These are phyloP conservation scores for Penicillium capsulatum DNA, from an alignment of 2,329 filamentous ascomycete species.

Conservation along the genomic window DNA sequence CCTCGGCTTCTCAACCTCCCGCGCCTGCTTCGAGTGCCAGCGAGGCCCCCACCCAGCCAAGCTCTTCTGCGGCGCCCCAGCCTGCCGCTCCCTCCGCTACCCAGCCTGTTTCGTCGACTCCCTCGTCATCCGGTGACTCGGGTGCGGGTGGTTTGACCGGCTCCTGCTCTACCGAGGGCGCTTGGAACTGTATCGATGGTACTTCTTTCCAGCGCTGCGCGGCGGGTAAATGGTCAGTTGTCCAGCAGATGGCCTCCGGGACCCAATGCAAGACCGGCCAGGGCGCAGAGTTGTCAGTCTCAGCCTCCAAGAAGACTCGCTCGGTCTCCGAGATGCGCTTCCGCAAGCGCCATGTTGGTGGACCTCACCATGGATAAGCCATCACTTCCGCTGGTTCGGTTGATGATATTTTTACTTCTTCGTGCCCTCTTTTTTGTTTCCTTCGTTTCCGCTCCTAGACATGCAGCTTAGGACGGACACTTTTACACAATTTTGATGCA, in stretches of 20 bases:
- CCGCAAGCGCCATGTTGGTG: conserved; percentile 23
- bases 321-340: conserved; percentile 27
- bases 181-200: conserved; percentile 57
- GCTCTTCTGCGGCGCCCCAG: conserved; percentile 1
- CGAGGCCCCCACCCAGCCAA: conserved; percentile 7
- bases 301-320: conserved; percentile 23
- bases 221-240: conserved; percentile 53
- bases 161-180: conserved; percentile 52
- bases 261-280: conserved; percentile 49
- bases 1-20: conserved; percentile 1
- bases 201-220: conserved; percentile 60
- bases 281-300: conserved; percentile 24
- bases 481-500: conserved; percentile 16
- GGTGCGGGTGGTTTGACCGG: conserved; percentile 39
- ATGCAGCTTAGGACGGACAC: conserved; percentile 5
- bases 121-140: conserved; percentile 18
- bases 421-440: conserved; percentile 1
- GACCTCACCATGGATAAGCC: conserved; percentile 22
- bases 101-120: conserved; percentile 4
- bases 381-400: conserved; percentile 20
- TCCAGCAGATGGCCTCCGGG: conserved; percentile 51
- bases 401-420: conserved; percentile 1
- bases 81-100: conserved; percentile 1
- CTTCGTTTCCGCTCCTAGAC: conserved; percentile 12
- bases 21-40: conserved; percentile 3